Evolutionary conservation across 495 filamentous ascomycete species (phyloP), one percentile per base, ranked within the genome.

Genomic region (Achaetomiella virescens): DNA sequence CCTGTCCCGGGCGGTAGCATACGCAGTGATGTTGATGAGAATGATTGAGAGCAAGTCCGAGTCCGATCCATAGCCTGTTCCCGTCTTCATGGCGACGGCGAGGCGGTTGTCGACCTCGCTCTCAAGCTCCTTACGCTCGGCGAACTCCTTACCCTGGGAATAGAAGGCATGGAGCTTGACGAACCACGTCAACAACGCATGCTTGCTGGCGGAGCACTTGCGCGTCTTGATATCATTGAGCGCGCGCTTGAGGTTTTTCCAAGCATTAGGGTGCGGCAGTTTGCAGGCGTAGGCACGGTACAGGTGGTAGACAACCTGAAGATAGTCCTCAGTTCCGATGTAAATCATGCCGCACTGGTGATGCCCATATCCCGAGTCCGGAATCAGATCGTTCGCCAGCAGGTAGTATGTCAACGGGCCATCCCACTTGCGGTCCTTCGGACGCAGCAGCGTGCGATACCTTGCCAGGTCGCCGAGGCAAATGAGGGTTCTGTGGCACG

Each of bases 321-420:
- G 78, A 66, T 95, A 87, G 56, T 90, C 84, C 17, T 74, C 78
- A 63, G 88, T 85, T 46, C 85, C 84, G 38, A 84, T 77, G 27
- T 88, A 84, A 55, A 97, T 86, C 15, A 97, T 87, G 0, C 90
- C 91, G 65, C 89, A 77, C 68, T 97, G 93, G 60, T 98, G 91
- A 64, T 95, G 85, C 37, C 89, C 86, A 25, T 81, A 78, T 27
- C 92, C 92, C 38, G 87, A 88, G 1, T 81, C 74, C 18, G 95
- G 91, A 54, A 86, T 80, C 52, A 97, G 80, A 42, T 84, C 80
- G 55, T 81, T 81, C 12, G 95, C 95, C 29, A 97, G 72, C 52
- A 81, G 77, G 65, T 98, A 98, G 69, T 91, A 96, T 8, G 85
- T 84, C 46, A 88, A 78, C 10, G 93, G 91, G 6, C 82, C 84